phyloP scores from a whole-genome alignment of 148 eudicot genomes.

The Fagopyrum esculentum region DNA sequence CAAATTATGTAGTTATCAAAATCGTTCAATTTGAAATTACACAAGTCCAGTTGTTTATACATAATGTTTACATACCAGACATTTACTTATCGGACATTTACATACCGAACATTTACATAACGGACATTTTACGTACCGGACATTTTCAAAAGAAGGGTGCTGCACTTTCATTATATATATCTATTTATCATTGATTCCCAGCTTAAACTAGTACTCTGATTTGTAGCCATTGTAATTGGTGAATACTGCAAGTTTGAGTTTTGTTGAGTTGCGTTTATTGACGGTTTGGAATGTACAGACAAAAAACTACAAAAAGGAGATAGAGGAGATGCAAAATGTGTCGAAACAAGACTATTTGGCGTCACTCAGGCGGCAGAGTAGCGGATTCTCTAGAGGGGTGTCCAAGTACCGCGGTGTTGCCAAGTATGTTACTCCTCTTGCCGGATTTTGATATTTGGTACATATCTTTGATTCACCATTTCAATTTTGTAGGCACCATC shows the following conservation, averaged over 20 bases:
- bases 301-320: constrained; percentile 54
- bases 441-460: not conserved
- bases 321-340: constrained; percentile 66
- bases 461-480: not conserved
- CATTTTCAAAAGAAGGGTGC: too few relatives aligned
- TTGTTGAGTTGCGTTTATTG: not conserved
- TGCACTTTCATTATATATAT: too few relatives aligned
- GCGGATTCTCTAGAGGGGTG: constrained; percentile 89
- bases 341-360: constrained; percentile 84
- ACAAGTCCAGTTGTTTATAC: too few relatives aligned
- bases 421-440: constrained; percentile 32
- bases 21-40: too few relatives aligned
- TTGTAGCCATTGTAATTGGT: not conserved
- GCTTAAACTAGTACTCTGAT: not conserved
- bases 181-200: too few relatives aligned
- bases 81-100: too few relatives aligned
- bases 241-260: not conserved
- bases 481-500: constrained; percentile 65
- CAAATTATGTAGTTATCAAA: too few relatives aligned
- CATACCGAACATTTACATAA: too few relatives aligned
- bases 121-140: too few relatives aligned
- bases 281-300: constrained; percentile 29
- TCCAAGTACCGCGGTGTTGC: constrained; percentile 96
- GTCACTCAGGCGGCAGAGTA: constrained; percentile 64
- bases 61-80: too few relatives aligned